phyloP scores from a whole-genome alignment of 78 protist species.

The Dictyostelium capitatum region DNA sequence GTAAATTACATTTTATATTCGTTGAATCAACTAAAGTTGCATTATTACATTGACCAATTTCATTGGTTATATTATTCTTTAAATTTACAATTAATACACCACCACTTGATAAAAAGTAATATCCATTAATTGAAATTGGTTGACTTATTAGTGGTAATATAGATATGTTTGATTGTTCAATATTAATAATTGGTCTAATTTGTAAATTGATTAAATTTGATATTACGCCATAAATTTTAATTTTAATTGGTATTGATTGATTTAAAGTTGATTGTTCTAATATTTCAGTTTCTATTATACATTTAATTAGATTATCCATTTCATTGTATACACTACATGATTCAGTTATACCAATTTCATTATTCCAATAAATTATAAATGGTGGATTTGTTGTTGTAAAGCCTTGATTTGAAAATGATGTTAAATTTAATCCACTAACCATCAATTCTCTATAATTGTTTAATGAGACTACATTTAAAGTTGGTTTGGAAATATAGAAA shows the following conservation, averaged over 20 bases:
- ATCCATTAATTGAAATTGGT: background rate
- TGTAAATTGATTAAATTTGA: background rate
- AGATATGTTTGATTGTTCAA: background rate
- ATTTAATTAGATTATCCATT: background rate
- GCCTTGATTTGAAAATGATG: background rate
- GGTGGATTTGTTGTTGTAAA: no score
- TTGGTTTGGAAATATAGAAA: background rate
- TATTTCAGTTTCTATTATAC: background rate
- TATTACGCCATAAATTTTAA: background rate
- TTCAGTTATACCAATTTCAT: background rate
- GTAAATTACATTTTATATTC: background rate
- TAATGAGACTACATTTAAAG: background rate
- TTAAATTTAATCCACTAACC: background rate
- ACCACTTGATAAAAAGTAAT: background rate
- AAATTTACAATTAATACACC: background rate
- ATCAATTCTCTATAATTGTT: background rate
- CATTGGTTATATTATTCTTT: no score
- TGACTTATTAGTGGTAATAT: background rate
- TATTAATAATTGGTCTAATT: conserved; percentile 3
- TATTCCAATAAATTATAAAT: conserved; percentile 6
- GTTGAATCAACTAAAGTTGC: background rate
- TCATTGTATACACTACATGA: background rate
- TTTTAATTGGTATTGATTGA: background rate
- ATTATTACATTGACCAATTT: background rate
- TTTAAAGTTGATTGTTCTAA: background rate